Conservation (phyloP, 2,329 filamentous ascomycete genomes). For the Lasiodiplodia gonubiensis region DNA sequence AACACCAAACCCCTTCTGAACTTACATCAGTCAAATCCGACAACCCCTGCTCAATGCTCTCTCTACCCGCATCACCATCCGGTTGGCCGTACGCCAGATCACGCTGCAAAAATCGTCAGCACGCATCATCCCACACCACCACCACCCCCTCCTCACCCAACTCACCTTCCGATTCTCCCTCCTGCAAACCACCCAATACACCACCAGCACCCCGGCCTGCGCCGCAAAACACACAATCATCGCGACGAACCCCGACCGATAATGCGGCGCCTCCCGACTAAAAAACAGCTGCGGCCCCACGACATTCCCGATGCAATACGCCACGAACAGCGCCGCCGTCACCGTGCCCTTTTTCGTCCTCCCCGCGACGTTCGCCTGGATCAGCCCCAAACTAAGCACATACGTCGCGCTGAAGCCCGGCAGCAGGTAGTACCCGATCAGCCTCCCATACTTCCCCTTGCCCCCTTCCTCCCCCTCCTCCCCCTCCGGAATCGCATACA, state of each 20-base stretch:
- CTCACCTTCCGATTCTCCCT: slow-evolving; percentile 20
- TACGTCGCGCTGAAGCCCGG: slow-evolving; percentile 16
- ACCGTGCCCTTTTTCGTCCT: slow-evolving; percentile 41
- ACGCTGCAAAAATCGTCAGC: neutral
- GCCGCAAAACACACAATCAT: slow-evolving; percentile 29
- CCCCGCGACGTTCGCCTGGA: slow-evolving; percentile 37
- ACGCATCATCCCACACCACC: neutral
- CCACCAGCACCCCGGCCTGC: slow-evolving; percentile 13
- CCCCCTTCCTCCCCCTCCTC: too few relatives aligned
- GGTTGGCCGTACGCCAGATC: neutral
- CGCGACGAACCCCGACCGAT: slow-evolving; percentile 10
- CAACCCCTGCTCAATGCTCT: slow-evolving; percentile 2
- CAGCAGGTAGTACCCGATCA: slow-evolving; percentile 20
- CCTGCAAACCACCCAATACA: slow-evolving; percentile 27
- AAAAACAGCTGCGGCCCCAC: slow-evolving; percentile 27
- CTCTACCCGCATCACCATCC: neutral
- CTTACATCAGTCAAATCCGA: slow-evolving; percentile 15
- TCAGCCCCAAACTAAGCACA: slow-evolving; percentile 14
- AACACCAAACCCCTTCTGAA: neutral
- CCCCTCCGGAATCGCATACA: slow-evolving; percentile 22
- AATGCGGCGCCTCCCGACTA: slow-evolving; percentile 8
- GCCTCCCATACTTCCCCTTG: neutral
- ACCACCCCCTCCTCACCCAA: too few relatives aligned
- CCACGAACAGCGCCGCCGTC: slow-evolving; percentile 15
- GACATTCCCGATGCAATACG: slow-evolving; percentile 22